phyloP scores from a whole-genome alignment of 140 eudicot species.

The Stevia rebaudiana region DNA sequence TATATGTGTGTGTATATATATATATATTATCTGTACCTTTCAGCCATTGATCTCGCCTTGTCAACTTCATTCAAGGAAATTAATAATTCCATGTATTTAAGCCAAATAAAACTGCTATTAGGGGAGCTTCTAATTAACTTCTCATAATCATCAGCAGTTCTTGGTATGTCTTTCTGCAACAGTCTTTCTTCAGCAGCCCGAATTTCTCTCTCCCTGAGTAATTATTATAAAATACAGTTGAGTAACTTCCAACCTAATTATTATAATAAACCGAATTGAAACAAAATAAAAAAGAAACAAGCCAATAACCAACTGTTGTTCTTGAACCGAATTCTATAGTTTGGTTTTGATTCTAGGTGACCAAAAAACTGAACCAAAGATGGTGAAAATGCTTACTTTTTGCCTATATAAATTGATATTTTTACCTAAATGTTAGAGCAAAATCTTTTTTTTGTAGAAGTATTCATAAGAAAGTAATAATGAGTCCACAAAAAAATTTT shows the following conservation, averaged over 20 bases:
- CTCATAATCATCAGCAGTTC: slow-evolving; percentile 78
- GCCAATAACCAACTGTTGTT: no score
- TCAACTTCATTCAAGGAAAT: slow-evolving; percentile 65
- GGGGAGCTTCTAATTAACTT: slow-evolving; percentile 78
- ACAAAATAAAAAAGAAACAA: no score
- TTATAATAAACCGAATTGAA: no score
- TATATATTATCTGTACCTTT: slow-evolving; percentile 41
- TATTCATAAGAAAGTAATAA: no score
- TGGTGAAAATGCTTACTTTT: no score
- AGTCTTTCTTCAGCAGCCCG: slow-evolving; percentile 84
- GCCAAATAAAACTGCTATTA: slow-evolving; percentile 88
- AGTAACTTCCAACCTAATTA: neutral
- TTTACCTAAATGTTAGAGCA: no score
- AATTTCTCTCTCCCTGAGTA: slow-evolving; percentile 65
- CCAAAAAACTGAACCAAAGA: no score
- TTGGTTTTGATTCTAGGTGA: no score
- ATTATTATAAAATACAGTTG: neutral
- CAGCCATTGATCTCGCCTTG: slow-evolving; percentile 79
- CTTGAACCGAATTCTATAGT: no score
- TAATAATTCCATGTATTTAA: slow-evolving; percentile 72
- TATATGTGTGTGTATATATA: neutral
- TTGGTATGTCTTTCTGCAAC: slow-evolving; percentile 58
- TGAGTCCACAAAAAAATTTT: no score
- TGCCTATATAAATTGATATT: no score
- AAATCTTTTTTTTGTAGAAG: no score